Base-by-base conservation (phyloP, 2,329 filamentous ascomycete genomes). In the Fusarium foetens region DNA sequence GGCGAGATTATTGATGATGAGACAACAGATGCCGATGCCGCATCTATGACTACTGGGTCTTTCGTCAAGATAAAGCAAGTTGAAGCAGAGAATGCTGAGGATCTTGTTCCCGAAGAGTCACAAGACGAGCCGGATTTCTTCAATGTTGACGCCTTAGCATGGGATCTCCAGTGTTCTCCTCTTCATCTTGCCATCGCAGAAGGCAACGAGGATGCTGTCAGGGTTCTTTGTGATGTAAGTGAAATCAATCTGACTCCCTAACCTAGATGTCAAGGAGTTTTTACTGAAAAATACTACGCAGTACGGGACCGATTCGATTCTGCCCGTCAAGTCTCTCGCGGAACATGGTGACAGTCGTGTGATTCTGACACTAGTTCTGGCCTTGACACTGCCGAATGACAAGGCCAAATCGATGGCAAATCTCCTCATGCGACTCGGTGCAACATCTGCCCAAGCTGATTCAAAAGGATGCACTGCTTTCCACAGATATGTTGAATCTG, bases 131-230 rank as follows among this genome's bases (percentile, higher is more conserved):
- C 93, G 2, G 93, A 97, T 80, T 88, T 95, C 58, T 95, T 93
- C 79, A 90, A 96, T 72, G 86, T 95, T 66, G 91, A 97, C 72
- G 88, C 92, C 3, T 78, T 93, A n/a, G 89, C 93, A 3, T 97
- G 94, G 94, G 94, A 97, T 75, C 88, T 86, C 9, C 89, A 91
- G 8, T 89, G 90, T 63, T 92, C 92, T 17, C 90, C 94, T 3
- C 85, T 97, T 9, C 94, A 97, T 79, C 86, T 94, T 33, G 94
- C 94, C 12, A 94, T 97, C 67, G 79, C 93, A 3, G 88, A 89
- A 66, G 93, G 93, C 0, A 91, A 95, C 72, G 83, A 88, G 31
- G 87, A 92, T 8, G 88, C 90, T 16, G 92, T 95, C 19, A 88
- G 91, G 63, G 80, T 89, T 29, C 87, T 97, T 11, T 92, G 93